These are phyloP conservation scores for Cyberlindnera lachancei DNA, from an alignment of 805 yeast species.

Conservation along the genomic window DNA sequence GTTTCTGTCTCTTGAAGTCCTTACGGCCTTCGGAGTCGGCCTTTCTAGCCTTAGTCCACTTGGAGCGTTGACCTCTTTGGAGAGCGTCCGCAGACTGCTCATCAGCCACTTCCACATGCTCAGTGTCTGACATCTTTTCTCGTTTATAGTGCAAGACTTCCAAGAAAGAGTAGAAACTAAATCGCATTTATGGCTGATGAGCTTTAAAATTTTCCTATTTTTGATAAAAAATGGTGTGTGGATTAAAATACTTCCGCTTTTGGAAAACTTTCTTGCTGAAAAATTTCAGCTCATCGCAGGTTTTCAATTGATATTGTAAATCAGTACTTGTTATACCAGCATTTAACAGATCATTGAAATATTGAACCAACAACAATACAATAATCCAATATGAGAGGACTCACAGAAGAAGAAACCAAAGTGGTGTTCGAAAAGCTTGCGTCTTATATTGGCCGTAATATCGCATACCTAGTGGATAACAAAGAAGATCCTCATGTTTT, in stretches of 20 bases:
- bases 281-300: no score
- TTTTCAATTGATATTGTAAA: no score
- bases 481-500: slow-evolving; percentile 84
- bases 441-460: slow-evolving; percentile 93
- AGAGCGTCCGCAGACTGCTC: slow-evolving; percentile 32
- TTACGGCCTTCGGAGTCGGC: slow-evolving; percentile 15
- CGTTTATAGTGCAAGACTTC: no score
- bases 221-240: no score
- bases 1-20: slow-evolving; percentile 18
- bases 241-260: no score
- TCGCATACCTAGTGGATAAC: slow-evolving; percentile 74
- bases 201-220: no score
- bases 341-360: neutral
- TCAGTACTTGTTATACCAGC: no score
- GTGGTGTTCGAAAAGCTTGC: slow-evolving; percentile 95
- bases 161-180: no score
- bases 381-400: slow-evolving; percentile 71
- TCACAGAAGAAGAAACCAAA: slow-evolving; percentile 95
- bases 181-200: no score
- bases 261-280: no score
- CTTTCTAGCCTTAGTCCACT: slow-evolving; percentile 24
- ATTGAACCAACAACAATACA: neutral
- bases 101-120: slow-evolving; percentile 14
- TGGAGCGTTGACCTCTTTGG: slow-evolving; percentile 35
- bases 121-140: slow-evolving; percentile 1